Evolutionary conservation across 1,284 basidiomycete species (phyloP), one percentile per base, ranked within the genome.

Genomic region (Sphaerobolus stellatus): DNA sequence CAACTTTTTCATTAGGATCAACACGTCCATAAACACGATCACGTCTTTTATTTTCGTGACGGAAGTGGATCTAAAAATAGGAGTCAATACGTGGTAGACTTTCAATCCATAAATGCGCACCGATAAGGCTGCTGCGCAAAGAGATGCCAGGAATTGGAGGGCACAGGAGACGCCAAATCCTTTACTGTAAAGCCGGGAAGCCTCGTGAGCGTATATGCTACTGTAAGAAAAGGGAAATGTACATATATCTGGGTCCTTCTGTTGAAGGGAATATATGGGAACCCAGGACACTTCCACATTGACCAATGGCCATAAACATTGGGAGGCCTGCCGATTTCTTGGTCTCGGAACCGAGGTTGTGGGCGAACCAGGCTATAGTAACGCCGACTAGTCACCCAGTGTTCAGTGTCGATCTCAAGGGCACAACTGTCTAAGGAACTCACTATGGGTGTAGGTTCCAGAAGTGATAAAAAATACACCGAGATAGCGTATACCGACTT

Each of bases 311-410:
- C 76, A 86, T 84, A 65, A 86, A 88, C 64, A 89, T 77, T 2
- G 88, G 84, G 36, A 86, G 82, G 0, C 88, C 88, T 0, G 87
- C 77, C 1, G 88, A 86, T 52, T 82, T 82, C 70, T 90, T 90
- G 4, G 85, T 87, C 68, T 90, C 87, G 0, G 87, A 89, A 3
- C 86, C 88, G 2, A 90, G 72, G 57, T 90, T 90, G 62, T 90
- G 86, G 1, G 82, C 74, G 60, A 81, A 88, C 87, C 86, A 89
- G 7, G 85, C 83, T 44, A 88, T 80, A 41, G 80, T 75, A 22
- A 88, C 68, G 1, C 83, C 86, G 47, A 88, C 41, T 43, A 22
- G n/a, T n/a, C n/a, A 38, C n/a, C n/a, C 3, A 38, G 36, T 7
- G 7, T 38, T 38, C n/a, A 3, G 7, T 38, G 22, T n/a, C n/a